Evolutionary conservation across 805 yeast genomes (phyloP).

Genomic region (Crinitomyces ghanaensis): DNA sequence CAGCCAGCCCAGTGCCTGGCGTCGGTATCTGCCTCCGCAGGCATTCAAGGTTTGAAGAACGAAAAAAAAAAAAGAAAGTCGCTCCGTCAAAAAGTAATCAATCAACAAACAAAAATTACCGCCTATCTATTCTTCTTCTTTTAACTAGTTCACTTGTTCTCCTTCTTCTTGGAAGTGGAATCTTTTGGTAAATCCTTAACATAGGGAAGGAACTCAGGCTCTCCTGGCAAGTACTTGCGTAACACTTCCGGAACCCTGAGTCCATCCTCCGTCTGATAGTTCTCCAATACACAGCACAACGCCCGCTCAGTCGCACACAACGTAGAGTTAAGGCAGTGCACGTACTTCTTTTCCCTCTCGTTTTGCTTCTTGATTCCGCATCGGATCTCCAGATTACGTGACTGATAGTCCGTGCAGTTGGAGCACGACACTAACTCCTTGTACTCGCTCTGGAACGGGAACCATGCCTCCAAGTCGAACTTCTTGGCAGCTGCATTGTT

Average conservation of each 20-base stretch:
- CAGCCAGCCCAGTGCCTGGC: too few relatives aligned
- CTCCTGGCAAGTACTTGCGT: constrained; percentile 95
- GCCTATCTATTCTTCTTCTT: too few relatives aligned
- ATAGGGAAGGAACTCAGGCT: constrained; percentile 92
- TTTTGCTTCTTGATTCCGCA: constrained; percentile 95
- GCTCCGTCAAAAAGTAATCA: too few relatives aligned
- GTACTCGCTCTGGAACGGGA: constrained; percentile 98
- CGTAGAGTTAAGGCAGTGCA: constrained; percentile 96
- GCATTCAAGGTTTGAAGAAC: too few relatives aligned
- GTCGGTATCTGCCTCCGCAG: too few relatives aligned
- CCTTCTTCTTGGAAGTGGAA: constrained; percentile 90
- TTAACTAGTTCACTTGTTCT: constrained; percentile 19
- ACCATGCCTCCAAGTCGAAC: constrained; percentile 99
- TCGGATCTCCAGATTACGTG: constrained; percentile 96
- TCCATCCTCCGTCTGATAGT: constrained; percentile 97
- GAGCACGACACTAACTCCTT: constrained; percentile 98
- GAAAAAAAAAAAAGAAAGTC: too few relatives aligned
- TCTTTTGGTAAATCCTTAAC: too few relatives aligned
- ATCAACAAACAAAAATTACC: too few relatives aligned
- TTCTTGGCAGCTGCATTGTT: constrained; percentile 99
- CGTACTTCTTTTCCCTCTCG: constrained; percentile 94
- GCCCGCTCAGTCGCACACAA: constrained; percentile 98
- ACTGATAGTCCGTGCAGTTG: constrained; percentile 98
- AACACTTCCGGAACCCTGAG: constrained; percentile 87
- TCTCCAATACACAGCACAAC: constrained; percentile 91